These are phyloP conservation scores for Ustilago nuda DNA, from an alignment of 1,284 basidiomycete species.

Conservation along the genomic window DNA sequence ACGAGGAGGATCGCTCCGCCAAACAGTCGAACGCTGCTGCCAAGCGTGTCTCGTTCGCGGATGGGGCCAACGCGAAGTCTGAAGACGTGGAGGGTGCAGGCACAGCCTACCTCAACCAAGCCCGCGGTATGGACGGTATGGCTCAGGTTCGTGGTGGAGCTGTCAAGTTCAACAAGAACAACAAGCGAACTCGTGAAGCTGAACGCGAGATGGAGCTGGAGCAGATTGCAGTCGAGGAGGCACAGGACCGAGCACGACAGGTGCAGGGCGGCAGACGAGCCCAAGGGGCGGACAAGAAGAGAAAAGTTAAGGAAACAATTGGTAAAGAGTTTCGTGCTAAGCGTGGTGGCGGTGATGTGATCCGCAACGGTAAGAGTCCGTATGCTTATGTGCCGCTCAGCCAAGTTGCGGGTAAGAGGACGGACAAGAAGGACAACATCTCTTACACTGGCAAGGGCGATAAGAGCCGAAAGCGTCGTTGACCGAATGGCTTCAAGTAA, in stretches of 20 bases:
- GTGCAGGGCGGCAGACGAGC: constrained; percentile 23
- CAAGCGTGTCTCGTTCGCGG: constrained; percentile 61
- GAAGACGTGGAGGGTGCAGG: constrained; percentile 75
- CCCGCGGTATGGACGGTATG: constrained; percentile 88
- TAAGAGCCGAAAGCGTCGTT: constrained; percentile 48
- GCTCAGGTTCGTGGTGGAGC: constrained; percentile 80
- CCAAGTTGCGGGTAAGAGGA: constrained; percentile 61
- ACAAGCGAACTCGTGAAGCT: constrained; percentile 64
- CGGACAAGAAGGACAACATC: constrained; percentile 35
- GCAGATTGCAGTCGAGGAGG: constrained; percentile 56
- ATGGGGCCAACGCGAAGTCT: constrained; percentile 71
- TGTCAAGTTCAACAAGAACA: constrained; percentile 94
- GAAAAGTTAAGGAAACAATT: constrained; percentile 56
- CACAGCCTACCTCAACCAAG: constrained; percentile 81
- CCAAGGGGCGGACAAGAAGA: constrained; percentile 35
- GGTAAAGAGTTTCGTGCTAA: constrained; percentile 64
- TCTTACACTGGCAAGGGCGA: constrained; percentile 54
- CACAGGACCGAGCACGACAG: constrained; percentile 41
- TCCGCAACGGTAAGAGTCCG: constrained; percentile 83
- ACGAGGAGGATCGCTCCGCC: constrained; percentile 58
- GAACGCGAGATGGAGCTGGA: constrained; percentile 62
- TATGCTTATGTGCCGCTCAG: constrained; percentile 79
- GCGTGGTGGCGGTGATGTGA: constrained; percentile 73
- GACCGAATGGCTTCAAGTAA: background rate
- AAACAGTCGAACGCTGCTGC: constrained; percentile 17